Conservation (phyloP, 768 basidiomycete genomes). For the Leucocoprinus leucothites region DNA sequence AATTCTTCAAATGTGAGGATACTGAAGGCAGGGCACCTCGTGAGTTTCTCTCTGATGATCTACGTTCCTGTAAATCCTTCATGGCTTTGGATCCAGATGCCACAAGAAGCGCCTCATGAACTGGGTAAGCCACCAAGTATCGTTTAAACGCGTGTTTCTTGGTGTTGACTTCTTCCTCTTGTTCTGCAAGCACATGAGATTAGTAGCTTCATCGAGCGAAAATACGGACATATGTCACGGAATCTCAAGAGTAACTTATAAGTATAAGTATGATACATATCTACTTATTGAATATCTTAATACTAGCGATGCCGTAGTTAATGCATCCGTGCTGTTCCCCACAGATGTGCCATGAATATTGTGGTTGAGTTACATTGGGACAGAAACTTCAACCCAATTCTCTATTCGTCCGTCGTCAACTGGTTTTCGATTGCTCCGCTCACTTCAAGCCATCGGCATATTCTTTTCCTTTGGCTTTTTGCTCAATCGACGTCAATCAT, state of each 20-base stretch:
- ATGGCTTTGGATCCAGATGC: conserved; percentile 26
- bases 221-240: background rate
- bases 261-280: background rate
- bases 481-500: too few species aligned
- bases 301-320: too few species aligned
- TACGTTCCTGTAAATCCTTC: background rate
- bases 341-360: too few species aligned
- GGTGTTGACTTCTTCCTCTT: background rate
- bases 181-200: conserved; percentile 14
- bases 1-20: conserved; percentile 42
- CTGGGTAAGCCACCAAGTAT: conserved; percentile 17
- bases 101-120: conserved; percentile 36
- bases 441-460: too few species aligned
- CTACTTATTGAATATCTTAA: too few species aligned
- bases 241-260: background rate
- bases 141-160: background rate
- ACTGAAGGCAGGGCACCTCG: conserved; percentile 40
- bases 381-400: too few species aligned
- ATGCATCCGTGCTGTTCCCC: too few species aligned
- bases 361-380: too few species aligned
- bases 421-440: too few species aligned
- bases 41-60: conserved; percentile 19
- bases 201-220: background rate
- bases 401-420: too few species aligned
- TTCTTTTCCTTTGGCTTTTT: too few species aligned